A percentile compares a stretch with the other conserved stretches of the same genome.
These are phyloP conservation scores for Elsinoe necatrix DNA, from an alignment of 2,329 filamentous ascomycete species.

Conservation along the genomic window DNA sequence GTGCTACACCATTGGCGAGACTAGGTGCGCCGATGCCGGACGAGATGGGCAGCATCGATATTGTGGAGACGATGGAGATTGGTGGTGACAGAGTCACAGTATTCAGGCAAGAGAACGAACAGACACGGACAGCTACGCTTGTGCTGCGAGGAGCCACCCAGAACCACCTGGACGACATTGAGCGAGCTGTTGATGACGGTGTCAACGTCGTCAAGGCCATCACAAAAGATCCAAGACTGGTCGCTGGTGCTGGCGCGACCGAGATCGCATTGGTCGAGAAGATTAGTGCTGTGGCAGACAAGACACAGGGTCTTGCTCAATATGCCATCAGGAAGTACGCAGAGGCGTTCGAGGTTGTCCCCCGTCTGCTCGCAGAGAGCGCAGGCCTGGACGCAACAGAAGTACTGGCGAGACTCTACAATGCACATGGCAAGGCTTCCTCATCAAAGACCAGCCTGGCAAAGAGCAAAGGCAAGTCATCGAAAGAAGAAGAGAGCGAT, in stretches of 20 bases:
- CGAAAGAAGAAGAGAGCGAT: conserved; percentile 35
- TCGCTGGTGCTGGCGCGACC: conserved; percentile 88
- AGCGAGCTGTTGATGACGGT: conserved; percentile 93
- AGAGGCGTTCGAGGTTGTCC: conserved; percentile 95
- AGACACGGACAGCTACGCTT: conserved; percentile 85
- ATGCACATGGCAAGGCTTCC: conserved; percentile 53
- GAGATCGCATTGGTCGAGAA: conserved; percentile 91
- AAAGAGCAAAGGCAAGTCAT: conserved; percentile 13
- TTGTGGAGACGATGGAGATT: conserved; percentile 96
- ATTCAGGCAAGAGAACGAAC: conserved; percentile 91
- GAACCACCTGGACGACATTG: conserved; percentile 94
- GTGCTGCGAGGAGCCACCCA: conserved; percentile 93
- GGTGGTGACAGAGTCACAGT: conserved; percentile 96
- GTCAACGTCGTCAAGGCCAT: conserved; percentile 99
- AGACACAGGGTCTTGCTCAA: conserved; percentile 84
- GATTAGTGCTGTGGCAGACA: conserved; percentile 82
- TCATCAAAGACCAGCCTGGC: conserved; percentile 16
- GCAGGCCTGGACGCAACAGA: conserved; percentile 96
- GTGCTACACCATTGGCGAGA: conserved; percentile 89
- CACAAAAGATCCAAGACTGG: conserved; percentile 81
- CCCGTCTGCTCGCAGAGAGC: conserved; percentile 86
- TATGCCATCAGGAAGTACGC: conserved; percentile 97
- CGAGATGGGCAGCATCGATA: conserved; percentile 90
- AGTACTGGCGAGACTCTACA: conserved; percentile 83
- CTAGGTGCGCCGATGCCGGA: conserved; percentile 99